Conservation (phyloP, 1,284 basidiomycete genomes). For the Xerocomus nothofagi region DNA sequence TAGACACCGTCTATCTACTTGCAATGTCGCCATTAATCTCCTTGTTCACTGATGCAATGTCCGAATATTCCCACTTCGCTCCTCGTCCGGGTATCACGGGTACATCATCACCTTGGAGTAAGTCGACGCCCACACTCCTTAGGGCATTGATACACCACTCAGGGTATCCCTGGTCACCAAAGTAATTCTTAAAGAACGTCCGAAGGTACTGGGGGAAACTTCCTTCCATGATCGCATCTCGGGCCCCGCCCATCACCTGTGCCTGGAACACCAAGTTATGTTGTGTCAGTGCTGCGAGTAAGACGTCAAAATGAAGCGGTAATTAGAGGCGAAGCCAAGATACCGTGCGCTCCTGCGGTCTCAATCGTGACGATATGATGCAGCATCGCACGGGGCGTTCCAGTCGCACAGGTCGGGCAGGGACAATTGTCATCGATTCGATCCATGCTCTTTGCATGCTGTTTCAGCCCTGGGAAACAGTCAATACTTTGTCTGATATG, state of each 20-base stretch:
- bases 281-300: constrained; percentile 61
- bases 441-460: constrained; percentile 64
- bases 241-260: constrained; percentile 74
- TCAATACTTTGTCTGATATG: constrained; percentile 4
- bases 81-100: constrained; percentile 60
- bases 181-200: constrained; percentile 73
- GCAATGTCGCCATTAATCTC: constrained; percentile 2
- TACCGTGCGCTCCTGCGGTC: constrained; percentile 79
- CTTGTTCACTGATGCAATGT: constrained; percentile 21
- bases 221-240: constrained; percentile 74
- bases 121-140: constrained; percentile 71
- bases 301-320: constrained; percentile 23
- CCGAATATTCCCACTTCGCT: constrained; percentile 73
- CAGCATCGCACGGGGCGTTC: constrained; percentile 67
- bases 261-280: constrained; percentile 84
- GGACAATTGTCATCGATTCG: constrained; percentile 75
- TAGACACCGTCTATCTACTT: constrained; percentile 11
- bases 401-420: constrained; percentile 72
- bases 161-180: constrained; percentile 68
- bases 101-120: constrained; percentile 53
- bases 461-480: constrained; percentile 52
- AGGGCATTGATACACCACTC: constrained; percentile 83
- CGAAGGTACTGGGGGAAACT: constrained; percentile 75
- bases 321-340: constrained; percentile 23
- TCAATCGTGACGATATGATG: constrained; percentile 74